Conservation (phyloP, 2,329 filamentous ascomycete species). For the Fusarium sp. region DNA sequence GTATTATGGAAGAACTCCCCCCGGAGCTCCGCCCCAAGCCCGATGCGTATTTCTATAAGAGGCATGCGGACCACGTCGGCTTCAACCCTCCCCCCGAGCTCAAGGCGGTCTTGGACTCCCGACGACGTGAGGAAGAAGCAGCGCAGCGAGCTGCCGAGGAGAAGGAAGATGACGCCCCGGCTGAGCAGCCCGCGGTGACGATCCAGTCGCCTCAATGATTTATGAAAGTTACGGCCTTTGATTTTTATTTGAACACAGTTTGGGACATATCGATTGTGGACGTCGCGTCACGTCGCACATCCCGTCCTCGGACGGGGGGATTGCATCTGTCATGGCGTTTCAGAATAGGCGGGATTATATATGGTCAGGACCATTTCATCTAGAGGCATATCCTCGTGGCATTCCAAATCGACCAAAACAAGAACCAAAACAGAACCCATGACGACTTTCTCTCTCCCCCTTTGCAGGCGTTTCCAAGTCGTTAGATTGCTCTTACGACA, state of each 20-base stretch:
- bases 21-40: slow-evolving; percentile 80
- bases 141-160: slow-evolving; percentile 39
- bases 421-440: slow-evolving; percentile 1
- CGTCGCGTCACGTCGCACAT: slow-evolving; percentile 27
- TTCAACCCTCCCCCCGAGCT: slow-evolving; percentile 78
- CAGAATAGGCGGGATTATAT: slow-evolving; percentile 44
- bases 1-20: slow-evolving; percentile 81
- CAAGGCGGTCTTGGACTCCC: slow-evolving; percentile 71
- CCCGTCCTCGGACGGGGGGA: slow-evolving; percentile 30
- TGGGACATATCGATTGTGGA: slow-evolving; percentile 28
- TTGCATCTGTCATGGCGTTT: slow-evolving; percentile 51
- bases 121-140: slow-evolving; percentile 64
- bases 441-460: neutral
- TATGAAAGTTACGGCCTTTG: slow-evolving; percentile 36
- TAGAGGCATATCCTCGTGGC: slow-evolving; percentile 19
- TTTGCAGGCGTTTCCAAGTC: neutral
- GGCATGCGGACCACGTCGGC: slow-evolving; percentile 88
- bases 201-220: slow-evolving; percentile 48
- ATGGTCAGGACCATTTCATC: slow-evolving; percentile 34
- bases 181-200: slow-evolving; percentile 45
- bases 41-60: slow-evolving; percentile 87
- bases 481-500: neutral
- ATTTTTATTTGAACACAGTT: slow-evolving; percentile 23
- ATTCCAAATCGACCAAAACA: slow-evolving; percentile 19
- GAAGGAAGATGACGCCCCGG: slow-evolving; percentile 42